Conservation (phyloP, 1,139 yeast genomes). For the Magnusiomyces fungicola region DNA sequence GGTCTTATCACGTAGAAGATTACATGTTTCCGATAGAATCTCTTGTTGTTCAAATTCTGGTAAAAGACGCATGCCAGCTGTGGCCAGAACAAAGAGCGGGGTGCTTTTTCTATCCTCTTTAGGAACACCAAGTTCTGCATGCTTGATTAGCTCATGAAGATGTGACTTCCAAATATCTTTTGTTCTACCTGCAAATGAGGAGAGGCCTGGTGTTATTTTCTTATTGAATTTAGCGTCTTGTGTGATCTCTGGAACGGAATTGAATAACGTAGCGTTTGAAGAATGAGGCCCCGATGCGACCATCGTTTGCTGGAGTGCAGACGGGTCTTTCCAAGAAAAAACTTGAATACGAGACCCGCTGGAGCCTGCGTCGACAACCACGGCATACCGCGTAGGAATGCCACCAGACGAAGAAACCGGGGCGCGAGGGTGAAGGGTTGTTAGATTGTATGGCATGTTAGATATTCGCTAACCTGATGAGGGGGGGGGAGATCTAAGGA, state of each 20-base stretch:
- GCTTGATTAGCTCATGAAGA: slow-evolving; percentile 45
- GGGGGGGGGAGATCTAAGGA: too few relatives aligned
- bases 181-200: slow-evolving; percentile 40
- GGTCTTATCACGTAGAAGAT: slow-evolving; percentile 43
- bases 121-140: slow-evolving; percentile 58
- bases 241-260: slow-evolving; percentile 34
- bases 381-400: slow-evolving; percentile 46
- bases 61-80: slow-evolving; percentile 76
- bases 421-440: too few relatives aligned
- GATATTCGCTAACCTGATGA: too few relatives aligned
- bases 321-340: slow-evolving; percentile 56
- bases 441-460: too few relatives aligned
- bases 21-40: slow-evolving; percentile 47
- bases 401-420: not conserved
- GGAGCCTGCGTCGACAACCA: slow-evolving; percentile 78
- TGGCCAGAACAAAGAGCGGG: slow-evolving; percentile 72
- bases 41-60: slow-evolving; percentile 48
- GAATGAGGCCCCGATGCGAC: not conserved
- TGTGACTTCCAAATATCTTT: slow-evolving; percentile 55
- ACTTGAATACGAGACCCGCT: slow-evolving; percentile 72
- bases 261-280: slow-evolving; percentile 9
- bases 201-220: slow-evolving; percentile 62
- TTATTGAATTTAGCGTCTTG: slow-evolving; percentile 46
- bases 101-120: slow-evolving; percentile 55
- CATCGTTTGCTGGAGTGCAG: slow-evolving; percentile 7